phyloP scores from a whole-genome alignment of 1,284 basidiomycete genomes.

The Psilocybe mexicana region DNA sequence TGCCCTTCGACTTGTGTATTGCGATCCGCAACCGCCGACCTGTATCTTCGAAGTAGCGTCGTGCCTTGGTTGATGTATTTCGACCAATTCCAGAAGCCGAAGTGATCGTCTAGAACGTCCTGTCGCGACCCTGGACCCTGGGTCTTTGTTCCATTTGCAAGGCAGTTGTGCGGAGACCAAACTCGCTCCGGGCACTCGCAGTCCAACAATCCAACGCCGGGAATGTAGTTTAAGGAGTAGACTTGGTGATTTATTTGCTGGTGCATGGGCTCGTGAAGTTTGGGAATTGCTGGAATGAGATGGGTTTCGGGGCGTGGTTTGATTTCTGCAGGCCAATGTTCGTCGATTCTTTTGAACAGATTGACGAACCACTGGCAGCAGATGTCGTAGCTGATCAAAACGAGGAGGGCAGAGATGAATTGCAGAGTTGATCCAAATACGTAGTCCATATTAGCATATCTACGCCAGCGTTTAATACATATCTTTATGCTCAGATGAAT shows the following conservation, averaged over 20 bases:
- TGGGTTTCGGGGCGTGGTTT: not conserved
- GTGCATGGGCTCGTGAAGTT: conserved; percentile 4
- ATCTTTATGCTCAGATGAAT: not conserved
- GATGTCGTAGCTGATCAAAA: conserved; percentile 12
- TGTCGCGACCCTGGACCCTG: conserved; percentile 13
- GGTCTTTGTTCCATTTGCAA: conserved; percentile 12
- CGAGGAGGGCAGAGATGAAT: not conserved
- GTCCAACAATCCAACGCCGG: conserved; percentile 2
- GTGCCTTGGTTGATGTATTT: conserved; percentile 8
- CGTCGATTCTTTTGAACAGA: not conserved
- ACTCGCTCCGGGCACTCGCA: conserved; percentile 1
- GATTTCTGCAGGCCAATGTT: not conserved
- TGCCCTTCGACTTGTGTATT: conserved; percentile 6
- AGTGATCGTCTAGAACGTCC: conserved; percentile 13
- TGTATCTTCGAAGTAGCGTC: conserved; percentile 1
- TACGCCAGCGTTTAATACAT: not conserved
- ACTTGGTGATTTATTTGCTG: not conserved
- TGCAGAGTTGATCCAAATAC: not conserved
- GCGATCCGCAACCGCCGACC: conserved; percentile 1
- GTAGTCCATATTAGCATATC: conserved; percentile 23
- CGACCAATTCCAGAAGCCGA: conserved; percentile 14
- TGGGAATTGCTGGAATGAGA: conserved; percentile 1
- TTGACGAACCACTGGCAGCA: not conserved
- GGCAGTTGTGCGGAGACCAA: conserved; percentile 1
- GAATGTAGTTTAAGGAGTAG: conserved; percentile 1